phyloP scores from a whole-genome alignment of 139 green algal species.

The Nannochloris sp. region DNA sequence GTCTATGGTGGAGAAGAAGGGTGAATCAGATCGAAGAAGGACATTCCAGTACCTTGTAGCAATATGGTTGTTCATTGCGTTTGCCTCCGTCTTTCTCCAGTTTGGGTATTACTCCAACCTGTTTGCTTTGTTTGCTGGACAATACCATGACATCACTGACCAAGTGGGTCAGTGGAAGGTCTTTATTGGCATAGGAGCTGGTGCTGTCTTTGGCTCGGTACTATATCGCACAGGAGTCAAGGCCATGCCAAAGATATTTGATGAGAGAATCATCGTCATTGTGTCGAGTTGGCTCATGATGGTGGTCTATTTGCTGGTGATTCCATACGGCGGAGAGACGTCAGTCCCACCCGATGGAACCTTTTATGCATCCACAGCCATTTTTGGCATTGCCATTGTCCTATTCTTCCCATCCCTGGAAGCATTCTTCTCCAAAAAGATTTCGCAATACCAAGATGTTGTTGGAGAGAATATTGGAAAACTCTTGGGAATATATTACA shows the following conservation, averaged over 20 bases:
- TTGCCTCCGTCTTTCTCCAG: neutral
- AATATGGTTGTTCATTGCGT: constrained; percentile 10
- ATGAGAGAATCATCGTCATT: constrained; percentile 10
- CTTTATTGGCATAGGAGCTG: constrained; percentile 11
- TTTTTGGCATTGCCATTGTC: neutral
- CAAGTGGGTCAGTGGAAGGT: constrained; percentile 15
- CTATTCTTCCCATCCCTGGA: constrained; percentile 7
- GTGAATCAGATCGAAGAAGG: neutral
- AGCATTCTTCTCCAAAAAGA: constrained; percentile 25
- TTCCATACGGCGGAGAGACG: constrained; percentile 6
- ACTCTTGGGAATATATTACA: constrained; percentile 13
- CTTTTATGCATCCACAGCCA: constrained; percentile 8
- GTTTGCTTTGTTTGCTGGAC: constrained; percentile 28
- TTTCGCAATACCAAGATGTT: constrained; percentile 24
- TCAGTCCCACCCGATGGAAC: neutral
- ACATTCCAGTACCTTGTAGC: neutral
- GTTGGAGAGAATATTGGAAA: constrained; percentile 16
- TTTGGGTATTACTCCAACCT: constrained; percentile 13
- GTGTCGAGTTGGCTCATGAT: constrained; percentile 10
- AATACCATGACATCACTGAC: constrained; percentile 14
- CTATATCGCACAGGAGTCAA: constrained; percentile 5
- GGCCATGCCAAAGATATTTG: constrained; percentile 3
- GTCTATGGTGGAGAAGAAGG: too few species aligned
- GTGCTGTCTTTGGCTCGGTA: neutral
- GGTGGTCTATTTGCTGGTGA: constrained; percentile 14